These are phyloP conservation scores for Populus nigra DNA, from an alignment of 345 rosid genomes.

Conservation along the genomic window DNA sequence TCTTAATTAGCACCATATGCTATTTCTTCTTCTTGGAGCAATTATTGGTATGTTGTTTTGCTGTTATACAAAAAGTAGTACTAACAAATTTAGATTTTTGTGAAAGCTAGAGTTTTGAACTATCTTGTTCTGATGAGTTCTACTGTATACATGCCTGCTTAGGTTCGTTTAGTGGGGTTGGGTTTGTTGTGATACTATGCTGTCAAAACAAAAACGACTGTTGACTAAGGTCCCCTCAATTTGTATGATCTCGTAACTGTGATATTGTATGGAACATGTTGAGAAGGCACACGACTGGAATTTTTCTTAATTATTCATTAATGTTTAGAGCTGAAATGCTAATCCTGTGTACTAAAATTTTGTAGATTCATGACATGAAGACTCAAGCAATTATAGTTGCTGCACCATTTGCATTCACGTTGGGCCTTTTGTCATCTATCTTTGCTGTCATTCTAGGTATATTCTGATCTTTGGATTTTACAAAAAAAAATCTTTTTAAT, in stretches of 20 bases:
- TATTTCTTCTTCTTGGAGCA: conserved; percentile 98
- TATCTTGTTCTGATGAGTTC: not conserved
- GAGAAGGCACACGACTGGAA: not conserved
- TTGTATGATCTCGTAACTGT: not conserved
- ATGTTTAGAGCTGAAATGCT: conserved; percentile 8
- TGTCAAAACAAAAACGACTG: not conserved
- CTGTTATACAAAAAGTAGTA: not conserved
- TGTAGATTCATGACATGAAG: conserved; percentile 63
- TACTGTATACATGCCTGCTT: not conserved
- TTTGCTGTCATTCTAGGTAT: conserved; percentile 77
- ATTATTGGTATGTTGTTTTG: conserved; percentile 60
- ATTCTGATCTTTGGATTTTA: conserved; percentile 8
- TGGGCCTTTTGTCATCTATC: conserved; percentile 68
- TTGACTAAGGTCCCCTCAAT: not conserved
- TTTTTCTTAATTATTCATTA: not conserved
- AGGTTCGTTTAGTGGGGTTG: not conserved
- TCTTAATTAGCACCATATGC: conserved; percentile 78
- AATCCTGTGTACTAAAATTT: conserved; percentile 11
- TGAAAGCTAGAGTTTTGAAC: not conserved
- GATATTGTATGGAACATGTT: not conserved
- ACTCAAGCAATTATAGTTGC: conserved; percentile 65
- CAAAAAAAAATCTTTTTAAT: not conserved
- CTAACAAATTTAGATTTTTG: not conserved
- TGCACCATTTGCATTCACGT: conserved; percentile 78
- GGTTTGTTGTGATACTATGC: not conserved